Evolutionary conservation across 306 rosid genomes (phyloP).

Genomic region (Chamaecrista fasciculata): DNA sequence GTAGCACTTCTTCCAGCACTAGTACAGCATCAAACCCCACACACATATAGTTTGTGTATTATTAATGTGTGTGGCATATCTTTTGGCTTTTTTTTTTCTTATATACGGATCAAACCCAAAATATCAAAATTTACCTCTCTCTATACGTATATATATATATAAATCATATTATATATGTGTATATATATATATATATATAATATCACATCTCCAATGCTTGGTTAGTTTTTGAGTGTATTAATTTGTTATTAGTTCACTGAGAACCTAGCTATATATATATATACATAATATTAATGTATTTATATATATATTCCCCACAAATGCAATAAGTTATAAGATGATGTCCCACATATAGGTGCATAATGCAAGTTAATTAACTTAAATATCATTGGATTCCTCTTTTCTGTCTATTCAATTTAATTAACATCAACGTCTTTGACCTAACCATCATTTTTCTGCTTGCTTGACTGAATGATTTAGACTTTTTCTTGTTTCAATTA

Average conservation of each 20-base stretch:
- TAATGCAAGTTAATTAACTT: constrained; percentile 20
- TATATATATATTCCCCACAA: constrained; percentile 11
- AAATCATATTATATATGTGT: not conserved
- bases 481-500: constrained; percentile 24
- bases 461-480: constrained; percentile 32
- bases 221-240: no score
- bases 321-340: not conserved
- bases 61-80: no score
- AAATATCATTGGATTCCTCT: constrained; percentile 43
- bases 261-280: not conserved
- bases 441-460: constrained; percentile 21
- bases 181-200: not conserved
- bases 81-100: not conserved
- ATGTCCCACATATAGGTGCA: constrained; percentile 29
- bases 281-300: not conserved
- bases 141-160: not conserved
- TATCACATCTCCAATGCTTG: not conserved
- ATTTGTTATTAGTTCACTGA: not conserved
- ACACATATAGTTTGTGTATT: no score
- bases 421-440: constrained; percentile 40
- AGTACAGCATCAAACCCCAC: not conserved
- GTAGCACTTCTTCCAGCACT: not conserved
- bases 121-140: not conserved
- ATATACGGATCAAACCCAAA: not conserved
- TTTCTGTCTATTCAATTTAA: constrained; percentile 25